Evolutionary conservation across 179 eudicot species (phyloP), one percentile per base, ranked within the genome.

Genomic region (Camellia oleifera): DNA sequence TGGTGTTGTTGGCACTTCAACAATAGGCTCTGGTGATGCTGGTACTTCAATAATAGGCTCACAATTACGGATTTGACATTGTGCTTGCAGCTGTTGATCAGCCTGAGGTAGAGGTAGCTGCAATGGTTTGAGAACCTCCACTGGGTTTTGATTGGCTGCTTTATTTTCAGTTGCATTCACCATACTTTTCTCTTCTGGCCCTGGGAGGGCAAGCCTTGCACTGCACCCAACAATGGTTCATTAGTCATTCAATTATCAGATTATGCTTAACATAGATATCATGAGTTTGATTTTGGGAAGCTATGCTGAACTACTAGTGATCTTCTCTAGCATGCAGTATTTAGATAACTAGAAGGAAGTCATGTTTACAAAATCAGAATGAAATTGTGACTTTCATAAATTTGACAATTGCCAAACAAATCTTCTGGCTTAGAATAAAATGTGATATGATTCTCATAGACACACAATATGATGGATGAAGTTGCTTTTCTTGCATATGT

Each of bases 1-100:
- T 56, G 98, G 99, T 13, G 97, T 87, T 82, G 97, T 85, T 70
- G 98, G 98, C 54, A 83, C 89, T 85, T 97, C 99, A 85, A 94
- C 76, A 78, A 90, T 91, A 56, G 98, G 97, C 69, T 91, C 97
- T 14, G 86, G 88, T 63, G 88, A 32, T 70, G 82, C 68, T 17
- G 88, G 90, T 50, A 77, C 80, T 85, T 77, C 85, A 85, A 87
- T 53, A 64, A 82, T 75, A 9, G 86, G 87, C 45, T 75, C 84
- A 68, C 74, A 80, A 40, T 42, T 79, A 52, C 13, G 81, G 44
- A 54, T 50, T 78, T 77, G 75, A 58, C 79, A 62, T 2, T 73
- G 32, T 6, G n/a, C 75, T 82, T 57, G 80, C 40, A 61, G 64
- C 52, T 81, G 73, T 44, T 70, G 78, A 75, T 84, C 80, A 69